phyloP scores from a whole-genome alignment of 1,284 basidiomycete species.

The Sporisorium exsertum region DNA sequence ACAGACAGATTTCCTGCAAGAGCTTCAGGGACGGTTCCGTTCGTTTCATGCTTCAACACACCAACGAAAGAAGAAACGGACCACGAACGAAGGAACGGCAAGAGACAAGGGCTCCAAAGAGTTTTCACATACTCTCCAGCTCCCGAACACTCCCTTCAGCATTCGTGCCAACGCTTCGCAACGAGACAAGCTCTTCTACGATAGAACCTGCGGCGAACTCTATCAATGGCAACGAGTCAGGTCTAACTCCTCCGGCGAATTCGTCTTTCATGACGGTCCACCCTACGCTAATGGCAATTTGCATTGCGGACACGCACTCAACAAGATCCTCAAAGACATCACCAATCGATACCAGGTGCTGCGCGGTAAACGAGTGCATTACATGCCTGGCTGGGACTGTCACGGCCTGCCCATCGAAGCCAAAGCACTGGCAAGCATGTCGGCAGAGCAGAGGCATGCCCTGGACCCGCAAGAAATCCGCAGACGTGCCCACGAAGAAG shows the following conservation, averaged over 20 bases:
- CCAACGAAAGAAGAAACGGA: constrained; percentile 17
- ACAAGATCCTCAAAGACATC: constrained; percentile 97
- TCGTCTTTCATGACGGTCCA: constrained; percentile 94
- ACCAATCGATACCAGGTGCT: constrained; percentile 90
- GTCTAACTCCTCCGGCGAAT: constrained; percentile 68
- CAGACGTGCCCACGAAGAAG: constrained; percentile 79
- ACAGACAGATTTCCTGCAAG: neutral
- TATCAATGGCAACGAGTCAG: constrained; percentile 81
- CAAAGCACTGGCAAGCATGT: constrained; percentile 57
- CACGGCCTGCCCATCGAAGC: constrained; percentile 89
- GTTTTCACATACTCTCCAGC: constrained; percentile 78
- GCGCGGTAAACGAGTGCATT: constrained; percentile 85
- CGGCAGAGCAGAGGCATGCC: constrained; percentile 73
- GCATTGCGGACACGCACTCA: constrained; percentile 95
- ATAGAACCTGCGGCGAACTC: constrained; percentile 79
- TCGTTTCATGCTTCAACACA: constrained; percentile 9
- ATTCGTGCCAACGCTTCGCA: constrained; percentile 79
- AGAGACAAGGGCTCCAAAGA: constrained; percentile 26
- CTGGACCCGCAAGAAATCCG: constrained; percentile 74
- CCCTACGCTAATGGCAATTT: constrained; percentile 97
- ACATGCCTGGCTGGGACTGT: constrained; percentile 97
- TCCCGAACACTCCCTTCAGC: constrained; percentile 87
- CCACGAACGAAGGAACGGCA: neutral
- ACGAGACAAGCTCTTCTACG: constrained; percentile 76
- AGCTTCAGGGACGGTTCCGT: neutral